These are phyloP conservation scores for Tuber borchii DNA, from an alignment of 495 filamentous ascomycete species.

Conservation along the genomic window DNA sequence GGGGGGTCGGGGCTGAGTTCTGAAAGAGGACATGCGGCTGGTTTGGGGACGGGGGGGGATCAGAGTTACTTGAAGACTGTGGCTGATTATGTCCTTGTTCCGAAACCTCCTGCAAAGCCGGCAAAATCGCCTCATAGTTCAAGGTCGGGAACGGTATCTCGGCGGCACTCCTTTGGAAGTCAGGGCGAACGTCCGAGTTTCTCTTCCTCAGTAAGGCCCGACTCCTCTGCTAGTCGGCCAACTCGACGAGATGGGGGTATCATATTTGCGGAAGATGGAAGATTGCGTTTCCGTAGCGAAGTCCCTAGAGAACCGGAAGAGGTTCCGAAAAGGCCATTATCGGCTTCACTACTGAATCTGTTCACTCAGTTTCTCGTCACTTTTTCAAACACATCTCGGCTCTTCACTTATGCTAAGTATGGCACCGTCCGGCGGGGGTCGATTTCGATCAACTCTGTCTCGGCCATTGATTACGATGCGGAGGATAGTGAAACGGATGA, in stretches of 20 bases:
- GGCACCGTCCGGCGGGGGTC: conserved; percentile 18
- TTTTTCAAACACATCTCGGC: conserved; percentile 21
- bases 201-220: conserved; percentile 1
- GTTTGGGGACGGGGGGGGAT: background rate
- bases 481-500: conserved; percentile 20
- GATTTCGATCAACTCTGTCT: conserved; percentile 5
- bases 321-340: background rate
- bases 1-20: background rate
- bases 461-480: conserved; percentile 17
- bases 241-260: background rate
- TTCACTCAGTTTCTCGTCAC: conserved; percentile 18
- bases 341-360: conserved; percentile 8
- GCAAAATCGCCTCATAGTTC: background rate
- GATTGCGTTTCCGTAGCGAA: background rate
- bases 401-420: conserved; percentile 31
- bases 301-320: background rate
- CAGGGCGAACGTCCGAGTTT: conserved; percentile 21
- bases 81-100: background rate
- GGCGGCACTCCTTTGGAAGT: conserved; percentile 35
- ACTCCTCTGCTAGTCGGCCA: background rate
- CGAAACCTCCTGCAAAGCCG: background rate
- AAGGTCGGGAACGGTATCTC: conserved; percentile 12
- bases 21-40: background rate
- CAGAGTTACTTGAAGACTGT: background rate
- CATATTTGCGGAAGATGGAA: background rate